Base-by-base conservation (phyloP, 164 flowering plant species). In the Chimonanthus praecox region DNA sequence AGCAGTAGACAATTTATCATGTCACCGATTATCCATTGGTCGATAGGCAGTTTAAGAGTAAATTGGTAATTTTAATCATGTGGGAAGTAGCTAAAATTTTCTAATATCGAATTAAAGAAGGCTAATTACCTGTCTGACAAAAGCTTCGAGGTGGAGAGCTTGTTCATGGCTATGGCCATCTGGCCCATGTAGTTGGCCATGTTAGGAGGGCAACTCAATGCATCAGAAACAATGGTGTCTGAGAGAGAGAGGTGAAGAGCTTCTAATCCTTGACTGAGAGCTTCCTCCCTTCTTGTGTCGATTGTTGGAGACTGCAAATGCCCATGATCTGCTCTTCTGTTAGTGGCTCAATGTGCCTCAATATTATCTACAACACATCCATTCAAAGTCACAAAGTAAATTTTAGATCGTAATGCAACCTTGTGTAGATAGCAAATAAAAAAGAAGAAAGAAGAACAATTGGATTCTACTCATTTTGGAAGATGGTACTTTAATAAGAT, bases 241-340 rank as follows among this genome's bases (percentile, higher is more conserved):
- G 92, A 85, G n/a, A 96, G 85, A 0, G 98, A 91, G 49, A 87
- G 90, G 71, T 92, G 81, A 7, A 92, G 86, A 2, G 91, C 89
- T 15, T 96, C 97, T 10, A 89, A 90, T 47, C 97, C 98, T 74
- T 89, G 97, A 0, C 90, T 86, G 2, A 96, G 86, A 9, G 94
- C 97, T 6, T 94, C 99, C 73, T 96, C 99, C 92, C 90, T 66
- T 90, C 94, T n/a, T 92, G 97, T 18, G 94, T 89, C 1, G 98
- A 87, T 60, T 89, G 94, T 74, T 91, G 99, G 58, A 96, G 79
- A 10, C 85, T 89, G 80, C 92, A 92, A 18, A 94, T 88, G 0
- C 87, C 94, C 83, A 92, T 5, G 21, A 91, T 81, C 77, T 96
- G 99, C 64, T 87, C 93, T 84, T 96, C 99, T 50, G 90, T 87